A percentile compares a stretch with the other conserved stretches of the same genome.
Conservation (phyloP, 1,284 basidiomycete genomes). For the Moesziomyces sp. region DNA sequence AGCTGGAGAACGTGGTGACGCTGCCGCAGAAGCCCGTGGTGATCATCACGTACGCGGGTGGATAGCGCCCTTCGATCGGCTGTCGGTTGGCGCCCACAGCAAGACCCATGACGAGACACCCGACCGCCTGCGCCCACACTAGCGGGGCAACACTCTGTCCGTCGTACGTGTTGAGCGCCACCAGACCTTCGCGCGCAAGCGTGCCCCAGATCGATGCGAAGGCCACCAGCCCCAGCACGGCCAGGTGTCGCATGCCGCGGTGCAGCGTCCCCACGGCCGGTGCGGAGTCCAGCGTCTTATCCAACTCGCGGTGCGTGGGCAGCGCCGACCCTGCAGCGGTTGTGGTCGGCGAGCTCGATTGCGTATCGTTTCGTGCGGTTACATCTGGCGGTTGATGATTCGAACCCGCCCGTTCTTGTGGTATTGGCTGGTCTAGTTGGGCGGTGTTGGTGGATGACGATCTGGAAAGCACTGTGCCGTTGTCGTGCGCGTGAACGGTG, state of each 20-base stretch:
- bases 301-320: not conserved
- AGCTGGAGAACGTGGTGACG: slow-evolving; percentile 93
- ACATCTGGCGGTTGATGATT: too few species aligned
- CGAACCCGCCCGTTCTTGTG: too few species aligned
- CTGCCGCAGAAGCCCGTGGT: slow-evolving; percentile 96
- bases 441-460: slow-evolving; percentile 19
- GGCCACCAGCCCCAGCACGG: slow-evolving; percentile 62
- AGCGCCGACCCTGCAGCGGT: not conserved
- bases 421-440: not conserved
- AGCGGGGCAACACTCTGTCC: slow-evolving; percentile 83
- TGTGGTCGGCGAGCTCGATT: not conserved
- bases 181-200: slow-evolving; percentile 68
- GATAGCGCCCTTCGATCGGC: slow-evolving; percentile 49
- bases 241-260: slow-evolving; percentile 27
- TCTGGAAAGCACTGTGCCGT: not conserved
- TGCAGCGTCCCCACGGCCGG: slow-evolving; percentile 3
- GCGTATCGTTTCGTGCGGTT: too few species aligned
- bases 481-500: slow-evolving; percentile 11
- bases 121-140: slow-evolving; percentile 86
- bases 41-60: slow-evolving; percentile 81
- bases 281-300: not conserved
- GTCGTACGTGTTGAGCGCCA: slow-evolving; percentile 73
- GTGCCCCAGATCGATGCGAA: slow-evolving; percentile 69
- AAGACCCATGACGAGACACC: slow-evolving; percentile 84
- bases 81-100: slow-evolving; percentile 62